Conservation (phyloP, 805 yeast genomes). For the Brettanomyces nanus region DNA sequence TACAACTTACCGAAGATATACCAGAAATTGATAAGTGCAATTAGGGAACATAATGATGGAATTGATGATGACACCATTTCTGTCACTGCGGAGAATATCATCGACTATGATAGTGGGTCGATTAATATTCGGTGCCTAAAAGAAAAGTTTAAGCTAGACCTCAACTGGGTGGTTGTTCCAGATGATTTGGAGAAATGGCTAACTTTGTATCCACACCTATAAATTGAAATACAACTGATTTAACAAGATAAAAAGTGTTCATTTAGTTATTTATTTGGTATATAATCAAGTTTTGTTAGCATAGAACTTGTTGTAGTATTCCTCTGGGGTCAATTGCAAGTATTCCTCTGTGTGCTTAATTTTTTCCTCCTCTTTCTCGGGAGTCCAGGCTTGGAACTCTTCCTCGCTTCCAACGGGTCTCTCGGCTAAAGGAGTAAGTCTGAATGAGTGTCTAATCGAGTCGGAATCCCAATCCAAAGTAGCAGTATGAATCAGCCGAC, state of each 20-base stretch:
- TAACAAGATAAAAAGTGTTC: too few species aligned
- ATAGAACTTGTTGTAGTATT: slow-evolving; percentile 12
- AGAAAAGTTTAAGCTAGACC: background rate
- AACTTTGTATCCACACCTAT: background rate
- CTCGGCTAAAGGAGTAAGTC: slow-evolving; percentile 69
- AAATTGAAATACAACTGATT: slow-evolving; percentile 26
- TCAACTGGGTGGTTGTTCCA: background rate
- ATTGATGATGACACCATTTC: background rate
- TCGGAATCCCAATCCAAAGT: slow-evolving; percentile 65
- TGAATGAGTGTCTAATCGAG: slow-evolving; percentile 60
- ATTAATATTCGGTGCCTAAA: background rate
- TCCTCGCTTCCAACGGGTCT: slow-evolving; percentile 39
- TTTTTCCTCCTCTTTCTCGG: slow-evolving; percentile 18
- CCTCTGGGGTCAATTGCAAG: slow-evolving; percentile 12
- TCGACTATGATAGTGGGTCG: background rate
- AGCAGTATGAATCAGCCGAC: slow-evolving; percentile 63
- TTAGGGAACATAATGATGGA: background rate
- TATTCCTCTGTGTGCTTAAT: slow-evolving; percentile 12
- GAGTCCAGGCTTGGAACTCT: slow-evolving; percentile 25
- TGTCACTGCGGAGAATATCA: background rate
- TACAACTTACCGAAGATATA: slow-evolving; percentile 32
- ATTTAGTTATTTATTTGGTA: too few species aligned
- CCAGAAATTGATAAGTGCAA: slow-evolving; percentile 8
- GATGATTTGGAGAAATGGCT: background rate
- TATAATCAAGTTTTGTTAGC: too few species aligned